Conservation (phyloP, 495 filamentous ascomycete species). For the Platismatia glauca region DNA sequence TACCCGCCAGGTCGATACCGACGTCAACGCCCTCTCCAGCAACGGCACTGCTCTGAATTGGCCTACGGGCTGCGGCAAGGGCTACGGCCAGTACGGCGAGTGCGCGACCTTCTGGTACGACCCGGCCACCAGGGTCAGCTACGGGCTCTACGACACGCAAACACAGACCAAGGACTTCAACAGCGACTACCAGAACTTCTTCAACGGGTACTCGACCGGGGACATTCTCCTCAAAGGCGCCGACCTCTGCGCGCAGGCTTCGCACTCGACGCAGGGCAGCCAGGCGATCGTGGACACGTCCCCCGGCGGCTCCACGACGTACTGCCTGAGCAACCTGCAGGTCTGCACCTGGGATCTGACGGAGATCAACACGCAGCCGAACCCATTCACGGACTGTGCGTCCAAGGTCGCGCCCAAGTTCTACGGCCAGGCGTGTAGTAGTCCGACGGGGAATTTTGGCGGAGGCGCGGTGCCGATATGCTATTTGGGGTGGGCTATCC, state of each 20-base stretch:
- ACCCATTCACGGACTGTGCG: constrained; percentile 16
- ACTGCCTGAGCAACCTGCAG: constrained; percentile 10
- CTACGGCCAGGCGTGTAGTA: not conserved
- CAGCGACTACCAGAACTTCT: constrained; percentile 6
- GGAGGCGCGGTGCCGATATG: not conserved
- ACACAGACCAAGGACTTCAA: constrained; percentile 12
- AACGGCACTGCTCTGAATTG: constrained; percentile 9
- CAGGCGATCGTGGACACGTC: constrained; percentile 1
- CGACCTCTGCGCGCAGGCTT: constrained; percentile 14
- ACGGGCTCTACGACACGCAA: constrained; percentile 12
- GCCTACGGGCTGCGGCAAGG: constrained; percentile 9
- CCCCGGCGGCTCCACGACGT: constrained; percentile 5
- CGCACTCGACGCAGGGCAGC: constrained; percentile 16
- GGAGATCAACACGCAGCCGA: constrained; percentile 7
- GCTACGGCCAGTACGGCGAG: constrained; percentile 14
- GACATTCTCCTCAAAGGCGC: constrained; percentile 7
- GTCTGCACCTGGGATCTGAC: constrained; percentile 17
- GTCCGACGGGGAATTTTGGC: not conserved
- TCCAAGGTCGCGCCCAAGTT: constrained; percentile 1
- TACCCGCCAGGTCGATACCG: constrained; percentile 8
- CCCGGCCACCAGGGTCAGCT: constrained; percentile 2
- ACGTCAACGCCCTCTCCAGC: constrained; percentile 14
- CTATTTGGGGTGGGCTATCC: not conserved
- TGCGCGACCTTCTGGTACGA: constrained; percentile 17
- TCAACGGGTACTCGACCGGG: constrained; percentile 8